Conservation (phyloP, 805 yeast genomes). For the Metschnikowia proteae region DNA sequence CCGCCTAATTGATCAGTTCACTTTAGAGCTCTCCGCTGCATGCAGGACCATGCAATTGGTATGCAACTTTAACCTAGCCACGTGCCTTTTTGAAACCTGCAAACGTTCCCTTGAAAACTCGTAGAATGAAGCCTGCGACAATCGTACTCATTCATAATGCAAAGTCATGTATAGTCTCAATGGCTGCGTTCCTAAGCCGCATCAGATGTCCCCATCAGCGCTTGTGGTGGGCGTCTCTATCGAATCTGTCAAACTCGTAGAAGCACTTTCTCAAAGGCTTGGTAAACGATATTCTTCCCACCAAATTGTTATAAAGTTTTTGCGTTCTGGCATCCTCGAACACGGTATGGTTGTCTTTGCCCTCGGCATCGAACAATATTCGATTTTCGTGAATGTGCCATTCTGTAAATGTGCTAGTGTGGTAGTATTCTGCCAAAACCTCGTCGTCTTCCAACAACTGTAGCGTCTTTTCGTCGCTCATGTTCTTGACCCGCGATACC, state of each 20-base stretch:
- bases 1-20: no score
- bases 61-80: no score
- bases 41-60: no score
- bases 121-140: no score
- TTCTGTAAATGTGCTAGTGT: slow-evolving; percentile 16
- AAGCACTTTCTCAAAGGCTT: slow-evolving; percentile 12
- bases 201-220: neutral
- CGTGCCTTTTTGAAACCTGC: no score
- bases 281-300: slow-evolving; percentile 3
- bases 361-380: slow-evolving; percentile 16
- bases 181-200: neutral
- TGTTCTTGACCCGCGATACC: slow-evolving; percentile 16
- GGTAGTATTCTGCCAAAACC: slow-evolving; percentile 21
- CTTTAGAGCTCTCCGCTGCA: no score
- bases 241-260: slow-evolving; percentile 11
- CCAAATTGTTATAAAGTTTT: slow-evolving; percentile 6
- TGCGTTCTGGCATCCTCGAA: neutral
- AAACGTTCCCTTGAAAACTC: no score
- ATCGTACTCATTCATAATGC: no score
- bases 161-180: no score
- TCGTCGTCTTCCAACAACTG: slow-evolving; percentile 21
- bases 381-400: slow-evolving; percentile 20
- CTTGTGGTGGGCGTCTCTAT: slow-evolving; percentile 6
- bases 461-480: slow-evolving; percentile 25
- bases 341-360: slow-evolving; percentile 6